phyloP scores from a whole-genome alignment of 2,329 filamentous ascomycete species.

The Clonostachys rosea region DNA sequence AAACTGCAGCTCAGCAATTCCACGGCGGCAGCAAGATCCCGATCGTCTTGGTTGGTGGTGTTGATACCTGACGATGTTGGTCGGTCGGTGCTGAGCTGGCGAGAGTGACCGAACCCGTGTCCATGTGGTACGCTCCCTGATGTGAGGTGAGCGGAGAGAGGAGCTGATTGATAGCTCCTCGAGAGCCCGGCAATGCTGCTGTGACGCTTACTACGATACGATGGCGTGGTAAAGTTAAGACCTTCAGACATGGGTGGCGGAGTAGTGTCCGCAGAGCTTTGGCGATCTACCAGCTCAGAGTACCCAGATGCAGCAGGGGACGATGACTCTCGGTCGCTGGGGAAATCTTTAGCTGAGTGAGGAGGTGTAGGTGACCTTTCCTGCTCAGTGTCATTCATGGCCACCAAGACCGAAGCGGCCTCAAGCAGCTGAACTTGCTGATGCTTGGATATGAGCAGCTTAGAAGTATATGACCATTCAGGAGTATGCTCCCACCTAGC shows the following conservation, averaged over 20 bases:
- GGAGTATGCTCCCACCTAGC: slow-evolving; percentile 98
- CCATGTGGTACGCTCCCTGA: slow-evolving; percentile 41
- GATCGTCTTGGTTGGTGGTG: slow-evolving; percentile 74
- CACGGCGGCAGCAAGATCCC: slow-evolving; percentile 83
- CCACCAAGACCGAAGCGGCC: slow-evolving; percentile 90
- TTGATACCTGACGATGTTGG: slow-evolving; percentile 77
- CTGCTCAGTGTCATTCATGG: slow-evolving; percentile 64
- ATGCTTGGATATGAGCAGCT: slow-evolving; percentile 97
- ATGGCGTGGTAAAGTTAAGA: slow-evolving; percentile 45
- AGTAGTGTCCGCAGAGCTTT: slow-evolving; percentile 88
- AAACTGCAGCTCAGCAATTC: slow-evolving; percentile 90
- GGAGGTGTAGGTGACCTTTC: slow-evolving; percentile 55
- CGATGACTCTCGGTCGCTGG: slow-evolving; percentile 76
- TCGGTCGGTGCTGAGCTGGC: slow-evolving; percentile 73
- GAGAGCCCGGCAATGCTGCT: slow-evolving; percentile 58
- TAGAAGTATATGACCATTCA: slow-evolving; percentile 95
- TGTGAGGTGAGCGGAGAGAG: slow-evolving; percentile 21
- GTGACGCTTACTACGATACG: slow-evolving; percentile 53
- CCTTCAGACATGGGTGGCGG: slow-evolving; percentile 76
- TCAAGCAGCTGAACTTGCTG: slow-evolving; percentile 98
- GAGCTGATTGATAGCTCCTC: slow-evolving; percentile 75
- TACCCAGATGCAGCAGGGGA: slow-evolving; percentile 79
- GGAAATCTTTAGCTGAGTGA: slow-evolving; percentile 61
- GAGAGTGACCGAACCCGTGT: slow-evolving; percentile 50
- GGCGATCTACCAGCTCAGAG: slow-evolving; percentile 70